Evolutionary conservation across 163 green algal species (phyloP).

Genomic region (Chlamydomonas reinhardtii): DNA sequence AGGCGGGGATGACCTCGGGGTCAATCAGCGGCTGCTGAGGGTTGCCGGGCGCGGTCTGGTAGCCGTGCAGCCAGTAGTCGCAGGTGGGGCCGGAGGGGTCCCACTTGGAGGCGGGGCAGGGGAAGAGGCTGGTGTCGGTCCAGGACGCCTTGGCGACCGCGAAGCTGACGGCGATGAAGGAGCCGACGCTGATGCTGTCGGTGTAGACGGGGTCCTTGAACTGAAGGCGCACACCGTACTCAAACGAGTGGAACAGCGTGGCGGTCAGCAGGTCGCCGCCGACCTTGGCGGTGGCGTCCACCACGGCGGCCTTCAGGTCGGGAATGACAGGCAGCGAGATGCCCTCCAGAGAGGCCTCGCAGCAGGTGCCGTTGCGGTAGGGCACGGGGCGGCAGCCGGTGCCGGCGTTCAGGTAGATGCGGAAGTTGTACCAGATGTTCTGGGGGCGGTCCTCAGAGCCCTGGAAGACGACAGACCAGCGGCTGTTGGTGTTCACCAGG

Average conservation of each 20-base stretch:
- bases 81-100: constrained; percentile 1
- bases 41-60: constrained; percentile 16
- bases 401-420: constrained; percentile 16
- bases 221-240: constrained; percentile 38
- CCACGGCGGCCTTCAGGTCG: background rate
- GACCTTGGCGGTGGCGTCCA: background rate
- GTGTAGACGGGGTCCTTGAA: constrained; percentile 15
- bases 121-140: constrained; percentile 8
- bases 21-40: background rate
- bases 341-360: constrained; percentile 14
- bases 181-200: background rate
- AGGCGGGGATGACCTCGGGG: background rate
- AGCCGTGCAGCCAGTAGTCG: constrained; percentile 47
- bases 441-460: background rate
- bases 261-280: background rate
- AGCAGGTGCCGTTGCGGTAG: constrained; percentile 47
- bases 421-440: constrained; percentile 29
- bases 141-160: background rate
- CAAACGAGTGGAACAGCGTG: background rate
- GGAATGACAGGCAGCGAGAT: constrained; percentile 6
- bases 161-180: background rate
- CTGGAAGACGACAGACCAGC: constrained; percentile 19
- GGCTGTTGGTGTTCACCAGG: constrained; percentile 22
- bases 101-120: constrained; percentile 30
- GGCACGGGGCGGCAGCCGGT: constrained; percentile 1